These are phyloP conservation scores for Penicillium canariense DNA, from an alignment of 495 filamentous ascomycete genomes.

Conservation along the genomic window DNA sequence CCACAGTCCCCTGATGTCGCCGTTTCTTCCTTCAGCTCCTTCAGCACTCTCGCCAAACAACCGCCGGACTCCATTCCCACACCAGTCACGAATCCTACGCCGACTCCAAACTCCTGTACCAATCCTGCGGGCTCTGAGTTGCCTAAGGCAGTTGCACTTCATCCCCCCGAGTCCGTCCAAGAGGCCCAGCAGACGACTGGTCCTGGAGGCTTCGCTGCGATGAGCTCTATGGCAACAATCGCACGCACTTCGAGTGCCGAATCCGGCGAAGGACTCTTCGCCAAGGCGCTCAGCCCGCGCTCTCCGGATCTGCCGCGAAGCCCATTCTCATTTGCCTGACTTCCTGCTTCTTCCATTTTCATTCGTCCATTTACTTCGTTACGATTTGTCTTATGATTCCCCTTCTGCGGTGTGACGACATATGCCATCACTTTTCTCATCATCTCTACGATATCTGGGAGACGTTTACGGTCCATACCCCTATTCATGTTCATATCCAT, in stretches of 20 bases:
- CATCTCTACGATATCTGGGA: neutral
- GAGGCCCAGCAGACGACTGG: constrained; percentile 38
- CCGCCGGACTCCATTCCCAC: constrained; percentile 24
- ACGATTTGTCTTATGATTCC: constrained; percentile 31
- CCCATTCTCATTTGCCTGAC: constrained; percentile 58
- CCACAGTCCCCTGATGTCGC: constrained; percentile 63
- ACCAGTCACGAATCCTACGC: constrained; percentile 28
- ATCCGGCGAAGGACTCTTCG: constrained; percentile 73
- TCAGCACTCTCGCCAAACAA: constrained; percentile 39
- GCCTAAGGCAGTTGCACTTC: constrained; percentile 34
- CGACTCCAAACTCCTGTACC: constrained; percentile 15
- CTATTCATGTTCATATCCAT: neutral
- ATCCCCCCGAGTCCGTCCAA: constrained; percentile 42
- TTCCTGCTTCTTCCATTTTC: neutral
- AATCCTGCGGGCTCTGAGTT: constrained; percentile 15
- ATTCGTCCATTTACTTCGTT: neutral
- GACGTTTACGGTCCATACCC: neutral
- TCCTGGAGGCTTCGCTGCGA: constrained; percentile 34
- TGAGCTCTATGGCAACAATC: constrained; percentile 33
- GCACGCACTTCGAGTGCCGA: constrained; percentile 37
- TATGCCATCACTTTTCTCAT: neutral
- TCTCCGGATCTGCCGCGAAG: constrained; percentile 76
- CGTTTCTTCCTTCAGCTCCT: constrained; percentile 60
- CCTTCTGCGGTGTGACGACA: constrained; percentile 28
- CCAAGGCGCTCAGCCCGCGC: constrained; percentile 74